Conservation (phyloP, 192 early-diverging fungal genomes). For the Podila verticillata region DNA sequence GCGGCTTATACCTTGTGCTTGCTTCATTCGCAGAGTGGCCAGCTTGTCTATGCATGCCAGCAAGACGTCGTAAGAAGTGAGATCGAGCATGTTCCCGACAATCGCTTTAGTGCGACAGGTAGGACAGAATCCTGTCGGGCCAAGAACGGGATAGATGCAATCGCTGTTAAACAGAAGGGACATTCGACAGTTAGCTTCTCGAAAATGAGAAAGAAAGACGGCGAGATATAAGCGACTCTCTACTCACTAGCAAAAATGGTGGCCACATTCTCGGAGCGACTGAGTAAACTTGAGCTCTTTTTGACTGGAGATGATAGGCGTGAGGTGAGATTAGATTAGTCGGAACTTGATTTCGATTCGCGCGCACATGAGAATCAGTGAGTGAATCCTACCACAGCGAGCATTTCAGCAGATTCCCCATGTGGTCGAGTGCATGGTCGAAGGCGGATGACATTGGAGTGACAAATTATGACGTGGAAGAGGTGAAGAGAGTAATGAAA, state of each 20-base stretch:
- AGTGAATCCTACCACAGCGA: slow-evolving; percentile 36
- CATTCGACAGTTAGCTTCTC: not conserved
- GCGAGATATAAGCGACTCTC: not conserved
- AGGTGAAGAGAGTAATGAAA: not conserved
- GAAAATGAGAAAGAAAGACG: not conserved
- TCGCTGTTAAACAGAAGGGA: not conserved
- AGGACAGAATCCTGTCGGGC: slow-evolving; percentile 32
- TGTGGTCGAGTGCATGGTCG: slow-evolving; percentile 29
- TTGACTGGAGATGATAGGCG: not conserved
- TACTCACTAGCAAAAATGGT: slow-evolving; percentile 53
- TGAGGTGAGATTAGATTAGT: not conserved
- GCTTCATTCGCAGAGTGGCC: not conserved
- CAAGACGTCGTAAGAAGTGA: slow-evolving; percentile 45
- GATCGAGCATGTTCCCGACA: slow-evolving; percentile 39
- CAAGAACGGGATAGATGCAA: slow-evolving; percentile 38
- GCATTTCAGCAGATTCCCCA: slow-evolving; percentile 30
- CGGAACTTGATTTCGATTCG: not conserved
- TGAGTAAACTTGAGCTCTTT: slow-evolving; percentile 30
- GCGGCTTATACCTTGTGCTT: not conserved
- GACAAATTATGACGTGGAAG: not conserved
- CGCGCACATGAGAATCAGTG: not conserved
- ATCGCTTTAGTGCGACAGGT: slow-evolving; percentile 42
- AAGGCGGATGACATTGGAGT: slow-evolving; percentile 18
- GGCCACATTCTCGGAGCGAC: slow-evolving; percentile 51
- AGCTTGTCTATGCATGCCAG: slow-evolving; percentile 42